phyloP scores from a whole-genome alignment of 257 asterid species.

The Nicotiana tomentosiformis region DNA sequence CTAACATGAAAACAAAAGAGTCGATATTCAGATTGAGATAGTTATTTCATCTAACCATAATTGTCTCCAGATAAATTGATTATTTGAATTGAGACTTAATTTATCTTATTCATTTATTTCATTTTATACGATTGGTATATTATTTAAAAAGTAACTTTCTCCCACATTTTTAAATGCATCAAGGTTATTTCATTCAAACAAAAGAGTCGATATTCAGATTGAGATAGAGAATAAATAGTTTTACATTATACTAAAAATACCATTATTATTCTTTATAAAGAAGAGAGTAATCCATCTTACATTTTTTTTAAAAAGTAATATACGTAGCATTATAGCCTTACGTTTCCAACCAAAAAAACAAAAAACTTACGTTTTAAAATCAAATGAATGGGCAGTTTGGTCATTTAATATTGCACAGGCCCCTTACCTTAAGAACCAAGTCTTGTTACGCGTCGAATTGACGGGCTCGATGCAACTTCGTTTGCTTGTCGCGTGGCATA shows the following conservation, averaged over 20 bases:
- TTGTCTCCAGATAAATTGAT: not conserved
- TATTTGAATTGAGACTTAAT: not conserved
- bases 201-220: not conserved
- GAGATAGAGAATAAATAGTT: not conserved
- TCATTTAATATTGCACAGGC: not conserved
- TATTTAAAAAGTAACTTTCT: not conserved
- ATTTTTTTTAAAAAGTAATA: no score
- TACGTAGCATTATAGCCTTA: no score
- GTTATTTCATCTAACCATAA: not conserved
- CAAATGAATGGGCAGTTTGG: not conserved
- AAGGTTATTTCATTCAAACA: not conserved
- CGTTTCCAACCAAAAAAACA: not conserved
- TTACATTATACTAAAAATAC: not conserved
- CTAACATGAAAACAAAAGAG: not conserved
- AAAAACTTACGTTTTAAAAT: not conserved
- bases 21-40: no score
- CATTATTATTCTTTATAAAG: not conserved
- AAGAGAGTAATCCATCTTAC: not conserved
- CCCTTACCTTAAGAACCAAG: constrained; percentile 2
- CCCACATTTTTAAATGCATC: not conserved
- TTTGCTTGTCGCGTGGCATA: constrained; percentile 14
- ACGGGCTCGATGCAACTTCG: constrained; percentile 29
- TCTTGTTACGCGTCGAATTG: constrained; percentile 35
- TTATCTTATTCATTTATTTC: not conserved
- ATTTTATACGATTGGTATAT: not conserved